phyloP scores from a whole-genome alignment of 805 yeast species.

The Kregervanrija delftensis region DNA sequence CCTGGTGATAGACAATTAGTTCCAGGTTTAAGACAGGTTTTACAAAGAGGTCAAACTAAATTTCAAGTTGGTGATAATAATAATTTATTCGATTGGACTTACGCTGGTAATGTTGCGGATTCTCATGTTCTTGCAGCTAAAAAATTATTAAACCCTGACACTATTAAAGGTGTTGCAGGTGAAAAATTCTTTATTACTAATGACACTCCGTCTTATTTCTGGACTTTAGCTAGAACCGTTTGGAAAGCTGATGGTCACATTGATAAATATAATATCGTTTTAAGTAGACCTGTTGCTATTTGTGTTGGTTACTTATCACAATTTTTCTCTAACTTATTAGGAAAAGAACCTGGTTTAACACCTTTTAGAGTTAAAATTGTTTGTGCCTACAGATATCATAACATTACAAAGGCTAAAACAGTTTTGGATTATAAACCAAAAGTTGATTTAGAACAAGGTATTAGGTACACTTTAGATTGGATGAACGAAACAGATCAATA shows the following conservation, averaged over 20 bases:
- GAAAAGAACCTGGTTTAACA: slow-evolving; percentile 89
- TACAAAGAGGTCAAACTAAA: slow-evolving; percentile 77
- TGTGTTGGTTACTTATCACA: slow-evolving; percentile 77
- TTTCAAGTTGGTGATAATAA: slow-evolving; percentile 93
- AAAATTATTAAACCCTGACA: slow-evolving; percentile 46
- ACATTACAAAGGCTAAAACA: slow-evolving; percentile 78
- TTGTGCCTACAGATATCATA: slow-evolving; percentile 91
- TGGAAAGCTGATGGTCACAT: slow-evolving; percentile 95
- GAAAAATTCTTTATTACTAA: slow-evolving; percentile 87
- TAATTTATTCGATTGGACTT: slow-evolving; percentile 93
- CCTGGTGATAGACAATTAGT: slow-evolving; percentile 97
- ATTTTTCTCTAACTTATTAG: slow-evolving; percentile 57
- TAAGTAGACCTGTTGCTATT: slow-evolving; percentile 72
- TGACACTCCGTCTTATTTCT: slow-evolving; percentile 90
- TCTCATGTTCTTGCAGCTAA: slow-evolving; percentile 91
- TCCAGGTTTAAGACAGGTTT: slow-evolving; percentile 83
- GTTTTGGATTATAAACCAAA: slow-evolving; percentile 74
- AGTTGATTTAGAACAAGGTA: slow-evolving; percentile 74
- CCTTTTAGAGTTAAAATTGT: slow-evolving; percentile 91
- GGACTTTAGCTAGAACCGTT: slow-evolving; percentile 94
- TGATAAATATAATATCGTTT: slow-evolving; percentile 59
- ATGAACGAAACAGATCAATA: slow-evolving; percentile 57
- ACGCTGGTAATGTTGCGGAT: slow-evolving; percentile 97
- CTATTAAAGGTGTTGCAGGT: slow-evolving; percentile 56
- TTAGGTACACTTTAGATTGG: slow-evolving; percentile 75